Conservation (phyloP, 352 stramenopile species). For the Pilasporangium apinafurcum region DNA sequence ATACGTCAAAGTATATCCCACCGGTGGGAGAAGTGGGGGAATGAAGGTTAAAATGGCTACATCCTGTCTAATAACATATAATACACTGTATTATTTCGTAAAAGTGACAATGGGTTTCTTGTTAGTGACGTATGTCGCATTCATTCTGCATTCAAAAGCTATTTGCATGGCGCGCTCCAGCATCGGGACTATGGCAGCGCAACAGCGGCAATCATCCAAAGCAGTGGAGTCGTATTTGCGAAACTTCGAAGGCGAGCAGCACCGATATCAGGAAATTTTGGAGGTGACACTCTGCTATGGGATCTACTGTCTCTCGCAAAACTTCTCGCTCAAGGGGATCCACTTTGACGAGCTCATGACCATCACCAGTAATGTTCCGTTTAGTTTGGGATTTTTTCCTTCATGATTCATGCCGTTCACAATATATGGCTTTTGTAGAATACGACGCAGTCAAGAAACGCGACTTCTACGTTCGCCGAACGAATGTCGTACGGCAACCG, state of each 20-base stretch:
- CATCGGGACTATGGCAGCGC: background rate
- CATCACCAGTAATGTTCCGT: conserved; percentile 49
- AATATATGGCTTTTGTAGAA: conserved; percentile 11
- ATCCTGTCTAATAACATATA: no score
- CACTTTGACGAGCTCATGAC: conserved; percentile 47
- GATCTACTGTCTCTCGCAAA: conserved; percentile 55
- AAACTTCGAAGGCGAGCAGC: conserved; percentile 53
- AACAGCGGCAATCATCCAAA: conserved; percentile 2
- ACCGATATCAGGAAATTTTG: conserved; percentile 48
- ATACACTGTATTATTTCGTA: no score
- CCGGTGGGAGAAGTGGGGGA: no score
- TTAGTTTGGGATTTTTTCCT: background rate
- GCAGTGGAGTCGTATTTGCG: conserved; percentile 60
- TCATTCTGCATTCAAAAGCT: no score
- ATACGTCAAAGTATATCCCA: no score
- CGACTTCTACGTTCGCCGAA: conserved; percentile 55
- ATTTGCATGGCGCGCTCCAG: no score
- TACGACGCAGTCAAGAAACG: conserved; percentile 33
- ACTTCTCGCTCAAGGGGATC: conserved; percentile 57
- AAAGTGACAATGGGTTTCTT: no score
- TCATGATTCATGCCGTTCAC: background rate
- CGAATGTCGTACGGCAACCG: background rate
- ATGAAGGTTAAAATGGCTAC: no score
- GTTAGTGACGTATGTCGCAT: no score
- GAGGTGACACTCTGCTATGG: conserved; percentile 71